phyloP scores from a whole-genome alignment of 345 rosid species.

The Murraya paniculata region DNA sequence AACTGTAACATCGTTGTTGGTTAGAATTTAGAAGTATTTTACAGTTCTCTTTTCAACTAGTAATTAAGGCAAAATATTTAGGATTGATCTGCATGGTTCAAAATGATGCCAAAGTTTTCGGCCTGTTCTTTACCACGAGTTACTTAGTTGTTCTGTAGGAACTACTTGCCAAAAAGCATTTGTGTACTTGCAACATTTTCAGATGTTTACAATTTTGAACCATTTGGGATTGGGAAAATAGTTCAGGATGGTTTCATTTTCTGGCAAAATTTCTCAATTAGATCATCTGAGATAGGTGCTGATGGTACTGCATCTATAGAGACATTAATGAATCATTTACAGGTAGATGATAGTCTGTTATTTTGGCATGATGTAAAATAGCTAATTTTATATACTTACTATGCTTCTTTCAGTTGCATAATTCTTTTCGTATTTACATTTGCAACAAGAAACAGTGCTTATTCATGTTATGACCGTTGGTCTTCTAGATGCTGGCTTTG shows the following conservation, averaged over 20 bases:
- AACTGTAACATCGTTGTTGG: not conserved
- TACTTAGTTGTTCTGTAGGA: not conserved
- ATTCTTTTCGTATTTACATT: conserved; percentile 8
- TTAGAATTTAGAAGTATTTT: not conserved
- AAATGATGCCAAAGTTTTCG: not conserved
- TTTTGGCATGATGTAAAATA: not conserved
- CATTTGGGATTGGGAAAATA: conserved; percentile 78
- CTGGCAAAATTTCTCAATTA: conserved; percentile 80
- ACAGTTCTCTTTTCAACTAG: not conserved
- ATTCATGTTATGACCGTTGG: conserved; percentile 88
- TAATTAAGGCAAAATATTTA: not conserved
- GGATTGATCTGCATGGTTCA: not conserved
- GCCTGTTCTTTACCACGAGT: not conserved
- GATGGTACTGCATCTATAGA: conserved; percentile 97
- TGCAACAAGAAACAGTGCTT: conserved; percentile 86
- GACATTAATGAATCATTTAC: conserved; percentile 94
- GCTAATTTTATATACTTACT: not conserved
- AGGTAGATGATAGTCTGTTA: conserved; percentile 39
- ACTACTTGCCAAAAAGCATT: not conserved
- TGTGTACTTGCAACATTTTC: not conserved
- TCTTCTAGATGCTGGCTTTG: conserved; percentile 90
- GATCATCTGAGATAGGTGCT: conserved; percentile 98
- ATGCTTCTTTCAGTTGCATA: not conserved
- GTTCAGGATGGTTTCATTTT: conserved; percentile 90
- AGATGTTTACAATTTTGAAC: conserved; percentile 16